phyloP scores from a whole-genome alignment of 192 early-diverging fungal species.

The Rhizophagus clarus region DNA sequence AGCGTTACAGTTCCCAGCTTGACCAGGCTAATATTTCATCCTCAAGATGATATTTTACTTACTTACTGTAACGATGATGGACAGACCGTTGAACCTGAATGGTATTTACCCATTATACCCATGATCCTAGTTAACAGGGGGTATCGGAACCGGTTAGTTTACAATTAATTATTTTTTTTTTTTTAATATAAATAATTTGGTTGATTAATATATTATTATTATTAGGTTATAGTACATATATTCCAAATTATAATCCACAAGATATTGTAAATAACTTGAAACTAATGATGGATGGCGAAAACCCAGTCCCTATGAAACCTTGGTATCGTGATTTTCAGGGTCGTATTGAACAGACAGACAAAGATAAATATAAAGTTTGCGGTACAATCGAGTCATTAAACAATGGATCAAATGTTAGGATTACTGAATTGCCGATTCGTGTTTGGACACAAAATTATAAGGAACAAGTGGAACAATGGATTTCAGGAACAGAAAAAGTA shows the following conservation, averaged over 20 bases:
- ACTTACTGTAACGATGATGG: conserved; percentile 87
- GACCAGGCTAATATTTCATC: conserved; percentile 76
- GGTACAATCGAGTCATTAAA: conserved; percentile 73
- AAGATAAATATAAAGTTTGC: conserved; percentile 64
- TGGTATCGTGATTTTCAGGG: conserved; percentile 97
- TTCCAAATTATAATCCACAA: conserved; percentile 81
- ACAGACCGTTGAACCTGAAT: conserved; percentile 90
- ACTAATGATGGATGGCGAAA: too few species aligned
- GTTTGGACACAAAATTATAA: conserved; percentile 91
- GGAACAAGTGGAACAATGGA: conserved; percentile 77
- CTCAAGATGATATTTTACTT: conserved; percentile 82
- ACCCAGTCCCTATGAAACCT: conserved; percentile 74
- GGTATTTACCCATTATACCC: conserved; percentile 90
- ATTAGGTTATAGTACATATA: conserved; percentile 69
- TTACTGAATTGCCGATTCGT: conserved; percentile 88
- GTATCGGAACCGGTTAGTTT: conserved; percentile 87
- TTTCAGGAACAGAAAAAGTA: conserved; percentile 72
- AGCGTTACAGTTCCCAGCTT: conserved; percentile 70
- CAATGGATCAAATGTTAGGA: conserved; percentile 70
- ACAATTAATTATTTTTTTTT: conserved; percentile 52
- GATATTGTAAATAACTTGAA: too few species aligned
- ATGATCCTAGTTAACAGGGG: conserved; percentile 94
- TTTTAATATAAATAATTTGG: not conserved
- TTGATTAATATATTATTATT: not conserved
- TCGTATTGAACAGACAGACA: conserved; percentile 58